Evolutionary conservation across 164 flowering plant genomes (phyloP).

Genomic region (Cinnamomum micranthum): DNA sequence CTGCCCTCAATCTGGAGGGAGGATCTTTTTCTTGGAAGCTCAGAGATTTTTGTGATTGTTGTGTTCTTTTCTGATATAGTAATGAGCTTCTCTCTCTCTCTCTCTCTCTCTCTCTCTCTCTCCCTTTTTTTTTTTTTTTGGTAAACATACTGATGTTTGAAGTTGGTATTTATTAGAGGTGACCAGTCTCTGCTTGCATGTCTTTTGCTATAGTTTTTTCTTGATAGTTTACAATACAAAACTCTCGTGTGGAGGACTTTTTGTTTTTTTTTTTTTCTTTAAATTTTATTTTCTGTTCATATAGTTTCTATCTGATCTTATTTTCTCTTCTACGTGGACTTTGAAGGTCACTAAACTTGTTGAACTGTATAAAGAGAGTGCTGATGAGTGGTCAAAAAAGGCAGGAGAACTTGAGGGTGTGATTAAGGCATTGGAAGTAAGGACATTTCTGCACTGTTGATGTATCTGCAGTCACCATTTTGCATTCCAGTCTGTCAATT

Average conservation of each 20-base stretch:
- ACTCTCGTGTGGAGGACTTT: background rate
- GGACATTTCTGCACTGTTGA: conserved; percentile 5
- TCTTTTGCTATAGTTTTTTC: no score
- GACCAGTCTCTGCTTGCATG: no score
- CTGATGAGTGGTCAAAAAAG: conserved; percentile 94
- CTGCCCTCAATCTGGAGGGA: no score
- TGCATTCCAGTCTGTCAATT: background rate
- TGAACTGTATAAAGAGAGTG: conserved; percentile 88
- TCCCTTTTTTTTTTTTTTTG: no score
- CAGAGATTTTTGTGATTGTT: no score
- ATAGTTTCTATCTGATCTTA: background rate
- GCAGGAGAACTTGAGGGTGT: conserved; percentile 98
- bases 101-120: no score
- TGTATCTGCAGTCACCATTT: background rate
- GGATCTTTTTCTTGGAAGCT: no score
- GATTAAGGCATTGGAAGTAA: conserved; percentile 86
- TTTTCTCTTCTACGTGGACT: background rate
- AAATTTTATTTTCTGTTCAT: background rate
- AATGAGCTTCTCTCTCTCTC: no score
- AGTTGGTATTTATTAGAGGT: no score
- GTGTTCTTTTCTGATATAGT: no score
- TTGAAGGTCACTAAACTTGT: conserved; percentile 59
- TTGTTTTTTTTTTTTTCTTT: background rate
- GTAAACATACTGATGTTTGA: no score
- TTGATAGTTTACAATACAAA: background rate